phyloP scores from a whole-genome alignment of 2,329 filamentous ascomycete species.

The Trichoderma citrinoviride region DNA sequence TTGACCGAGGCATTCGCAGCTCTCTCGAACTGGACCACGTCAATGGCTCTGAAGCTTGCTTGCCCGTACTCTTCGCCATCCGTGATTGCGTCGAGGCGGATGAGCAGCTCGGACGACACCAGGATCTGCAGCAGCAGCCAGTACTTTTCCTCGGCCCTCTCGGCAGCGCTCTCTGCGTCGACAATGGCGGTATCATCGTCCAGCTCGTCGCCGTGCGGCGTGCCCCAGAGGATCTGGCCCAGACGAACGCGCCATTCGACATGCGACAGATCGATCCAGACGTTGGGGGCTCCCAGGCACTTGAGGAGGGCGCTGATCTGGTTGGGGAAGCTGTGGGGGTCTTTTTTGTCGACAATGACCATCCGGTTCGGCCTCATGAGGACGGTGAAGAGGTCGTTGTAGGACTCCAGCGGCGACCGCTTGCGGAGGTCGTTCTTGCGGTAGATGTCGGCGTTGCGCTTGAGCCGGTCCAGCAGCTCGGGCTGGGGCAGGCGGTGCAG shows the following conservation, averaged over 20 bases:
- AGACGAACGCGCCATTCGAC: slow-evolving; percentile 73
- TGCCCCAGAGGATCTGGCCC: slow-evolving; percentile 69
- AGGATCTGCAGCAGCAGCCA: slow-evolving; percentile 67
- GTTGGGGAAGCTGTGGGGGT: slow-evolving; percentile 63
- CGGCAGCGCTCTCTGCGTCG: slow-evolving; percentile 47
- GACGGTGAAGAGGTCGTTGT: slow-evolving; percentile 60
- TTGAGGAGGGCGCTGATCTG: slow-evolving; percentile 68
- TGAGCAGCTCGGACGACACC: slow-evolving; percentile 62
- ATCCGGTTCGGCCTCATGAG: slow-evolving; percentile 57
- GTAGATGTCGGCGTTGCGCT: slow-evolving; percentile 55
- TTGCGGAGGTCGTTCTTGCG: slow-evolving; percentile 51
- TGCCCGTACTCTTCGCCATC: slow-evolving; percentile 56
- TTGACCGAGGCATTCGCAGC: slow-evolving; percentile 60
- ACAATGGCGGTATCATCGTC: slow-evolving; percentile 52
- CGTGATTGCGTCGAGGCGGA: slow-evolving; percentile 62
- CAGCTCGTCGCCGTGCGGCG: slow-evolving; percentile 49
- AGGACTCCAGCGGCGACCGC: slow-evolving; percentile 55
- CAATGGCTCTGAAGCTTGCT: slow-evolving; percentile 51
- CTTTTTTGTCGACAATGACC: slow-evolving; percentile 52
- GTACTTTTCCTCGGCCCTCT: slow-evolving; percentile 61
- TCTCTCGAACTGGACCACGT: slow-evolving; percentile 60
- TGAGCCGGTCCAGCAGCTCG: slow-evolving; percentile 57
- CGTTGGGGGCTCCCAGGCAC: slow-evolving; percentile 61
- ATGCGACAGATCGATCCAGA: slow-evolving; percentile 72
- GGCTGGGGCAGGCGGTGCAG: slow-evolving; percentile 57